Base-by-base conservation (phyloP, 371 early-diverging fungal genomes). In the Rhizopus stolonifer region DNA sequence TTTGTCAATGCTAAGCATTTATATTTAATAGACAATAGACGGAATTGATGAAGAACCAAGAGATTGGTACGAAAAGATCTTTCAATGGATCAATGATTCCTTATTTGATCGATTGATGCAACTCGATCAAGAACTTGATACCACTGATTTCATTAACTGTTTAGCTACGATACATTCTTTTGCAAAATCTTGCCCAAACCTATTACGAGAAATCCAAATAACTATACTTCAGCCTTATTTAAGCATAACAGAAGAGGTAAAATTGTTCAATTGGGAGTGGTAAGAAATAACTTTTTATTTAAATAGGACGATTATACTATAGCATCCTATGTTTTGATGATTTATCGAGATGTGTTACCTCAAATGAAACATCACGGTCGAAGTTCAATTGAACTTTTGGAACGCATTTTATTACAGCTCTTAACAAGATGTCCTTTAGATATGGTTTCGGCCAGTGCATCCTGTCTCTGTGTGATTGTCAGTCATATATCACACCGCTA, bases 381-480 rank as follows among this genome's bases (percentile, higher is more conserved):
- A 13, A 66, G 65, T 5, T 80, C 86, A 44, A 65, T 86, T 9
- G 64, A 43, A 13, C 46, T 71, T 0, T 51, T 86, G 4, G 89
- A 91, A 56, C 52, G 68, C 14, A 71, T 82, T 14, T 58, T 90
- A 57, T 52, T 85, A 9, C 63, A 67, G 25, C 45, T 85, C n/a
- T 56, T 87, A n/a, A 67, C 77, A 23, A 66, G 67, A 4, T 80
- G 87, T 40, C 82, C 89, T 6, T 71, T 79, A 33, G 63, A 70
- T 64, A 77, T 91, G 25, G 75, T 92, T 5, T 61, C 82, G 1
- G 72, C 74, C 8, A 87, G 85, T 7, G 82, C 89, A 3, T 86
- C 87, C 6, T 92, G 91, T 39, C 73, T 95, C 4, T 87, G 91
- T 63, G 70, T 69, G 0, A 72, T 93, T 29, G 80, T 90, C 0